A percentile compares a stretch with the other conserved stretches of the same genome.
Evolutionary conservation across 2,329 filamentous ascomycete species (phyloP).

Genomic region (Monosporascus sp.): DNA sequence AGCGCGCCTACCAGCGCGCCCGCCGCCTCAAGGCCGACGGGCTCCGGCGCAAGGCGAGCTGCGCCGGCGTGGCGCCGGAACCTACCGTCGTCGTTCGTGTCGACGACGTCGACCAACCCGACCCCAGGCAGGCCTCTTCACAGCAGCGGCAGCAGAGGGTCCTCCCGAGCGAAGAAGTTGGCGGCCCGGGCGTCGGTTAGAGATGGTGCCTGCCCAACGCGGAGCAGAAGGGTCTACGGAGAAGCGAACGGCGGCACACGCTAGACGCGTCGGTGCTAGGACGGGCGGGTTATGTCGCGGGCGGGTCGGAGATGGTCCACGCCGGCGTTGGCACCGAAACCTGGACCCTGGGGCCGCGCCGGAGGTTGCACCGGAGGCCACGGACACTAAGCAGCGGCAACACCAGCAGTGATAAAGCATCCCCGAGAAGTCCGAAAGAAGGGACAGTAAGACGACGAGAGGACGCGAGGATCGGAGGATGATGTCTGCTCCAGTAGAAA

Average conservation of each 20-base stretch:
- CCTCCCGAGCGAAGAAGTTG: neutral
- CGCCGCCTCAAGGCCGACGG: constrained; percentile 54
- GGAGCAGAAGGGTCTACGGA: no score
- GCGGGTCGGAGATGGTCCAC: neutral
- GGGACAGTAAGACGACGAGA: no score
- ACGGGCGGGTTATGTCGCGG: no score
- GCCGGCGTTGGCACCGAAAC: neutral
- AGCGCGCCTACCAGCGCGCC: constrained; percentile 77
- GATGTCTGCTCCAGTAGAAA: no score
- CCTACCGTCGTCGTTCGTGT: no score
- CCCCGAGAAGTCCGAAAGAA: no score
- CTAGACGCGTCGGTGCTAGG: no score
- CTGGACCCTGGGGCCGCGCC: neutral
- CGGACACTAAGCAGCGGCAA: neutral
- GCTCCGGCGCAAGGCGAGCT: constrained; percentile 38
- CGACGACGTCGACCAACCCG: no score
- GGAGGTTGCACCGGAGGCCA: neutral
- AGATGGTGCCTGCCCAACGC: neutral
- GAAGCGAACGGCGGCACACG: no score
- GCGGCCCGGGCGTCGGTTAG: neutral
- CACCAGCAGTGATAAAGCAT: no score
- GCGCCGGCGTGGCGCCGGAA: constrained; percentile 2
- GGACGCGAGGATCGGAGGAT: no score
- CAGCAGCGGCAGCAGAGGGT: neutral
- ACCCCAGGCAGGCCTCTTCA: no score